Base-by-base conservation (phyloP, 2,329 filamentous ascomycete genomes). In the Aspergillus eucalypticola region DNA sequence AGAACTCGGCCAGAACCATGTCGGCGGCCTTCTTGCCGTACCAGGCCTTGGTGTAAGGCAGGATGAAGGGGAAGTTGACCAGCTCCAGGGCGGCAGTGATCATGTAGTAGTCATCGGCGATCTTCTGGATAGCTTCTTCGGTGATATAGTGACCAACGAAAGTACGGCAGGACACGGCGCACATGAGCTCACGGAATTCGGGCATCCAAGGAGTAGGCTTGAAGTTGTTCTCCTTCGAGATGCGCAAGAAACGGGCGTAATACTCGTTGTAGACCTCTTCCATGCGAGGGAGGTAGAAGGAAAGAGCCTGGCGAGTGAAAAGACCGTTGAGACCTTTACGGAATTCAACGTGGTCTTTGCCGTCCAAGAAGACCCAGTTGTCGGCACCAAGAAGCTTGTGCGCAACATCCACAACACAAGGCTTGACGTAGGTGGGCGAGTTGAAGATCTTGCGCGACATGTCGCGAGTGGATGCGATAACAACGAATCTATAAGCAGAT, bases 281-380 rank as follows among this genome's bases (percentile, higher is more conserved):
- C 80, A 97, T 91, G 51, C 91, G 90, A 44, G 94, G 95, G 51
- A 99, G 87, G 77, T 98, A 99, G 69, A 83, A 84, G 69, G 92
- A 89, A 71, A 99, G 86, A 19, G 94, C 92, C 75, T 90, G 87
- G 73, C 92, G 91, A 48, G 94, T 98, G 82, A 99, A 99, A 27
- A 98, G 86, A 60, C 89, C 89, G 76, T 97, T 98, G 67, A 99
- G 83, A 56, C 95, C 95, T 82, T 97, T 98, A 75, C 95, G 93
- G 81, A 95, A 99, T 72, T 98, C 95, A 67, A 96, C 91, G 71
- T 99, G 95, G 41, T 88, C 87, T 80, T 93, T 96, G 72, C 95
- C 95, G 73, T 98, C 94, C 66, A 99, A 83, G 80, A 98, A 98
- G 17, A 98, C 95, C 92, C 93, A 99, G 82, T 97, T 97, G 71